phyloP scores from a whole-genome alignment of 2,329 filamentous ascomycete species.

The Coniochaeta hoffmannii region DNA sequence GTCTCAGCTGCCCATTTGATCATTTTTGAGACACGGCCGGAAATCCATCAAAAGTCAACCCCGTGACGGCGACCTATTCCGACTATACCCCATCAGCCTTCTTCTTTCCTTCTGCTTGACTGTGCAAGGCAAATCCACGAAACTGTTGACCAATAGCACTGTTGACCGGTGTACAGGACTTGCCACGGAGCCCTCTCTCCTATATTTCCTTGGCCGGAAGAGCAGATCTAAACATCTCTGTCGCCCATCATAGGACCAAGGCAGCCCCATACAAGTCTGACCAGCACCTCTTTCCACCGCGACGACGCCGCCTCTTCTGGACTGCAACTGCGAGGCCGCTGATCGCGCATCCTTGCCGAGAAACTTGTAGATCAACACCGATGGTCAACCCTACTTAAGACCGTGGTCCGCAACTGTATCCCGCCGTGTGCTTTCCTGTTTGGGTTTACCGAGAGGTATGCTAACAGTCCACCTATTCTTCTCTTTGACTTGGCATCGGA shows the following conservation, averaged over 20 bases:
- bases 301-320: background rate
- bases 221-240: background rate
- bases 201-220: background rate
- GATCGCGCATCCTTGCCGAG: background rate
- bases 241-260: slow-evolving; percentile 1
- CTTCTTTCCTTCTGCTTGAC: background rate
- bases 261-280: background rate
- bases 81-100: background rate
- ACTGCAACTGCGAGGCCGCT: background rate
- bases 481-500: too few species aligned
- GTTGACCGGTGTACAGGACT: background rate
- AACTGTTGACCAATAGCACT: background rate
- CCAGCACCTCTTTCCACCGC: background rate
- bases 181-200: background rate
- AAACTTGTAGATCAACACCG: background rate
- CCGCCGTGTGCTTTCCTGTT: background rate
- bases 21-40: background rate
- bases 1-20: background rate
- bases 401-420: background rate
- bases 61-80: background rate
- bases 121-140: background rate
- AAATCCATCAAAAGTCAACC: background rate
- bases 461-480: too few species aligned
- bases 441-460: background rate
- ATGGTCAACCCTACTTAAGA: background rate